These are phyloP conservation scores for Wickerhamomyces sp. DNA, from an alignment of 1,139 yeast genomes.

Conservation along the genomic window DNA sequence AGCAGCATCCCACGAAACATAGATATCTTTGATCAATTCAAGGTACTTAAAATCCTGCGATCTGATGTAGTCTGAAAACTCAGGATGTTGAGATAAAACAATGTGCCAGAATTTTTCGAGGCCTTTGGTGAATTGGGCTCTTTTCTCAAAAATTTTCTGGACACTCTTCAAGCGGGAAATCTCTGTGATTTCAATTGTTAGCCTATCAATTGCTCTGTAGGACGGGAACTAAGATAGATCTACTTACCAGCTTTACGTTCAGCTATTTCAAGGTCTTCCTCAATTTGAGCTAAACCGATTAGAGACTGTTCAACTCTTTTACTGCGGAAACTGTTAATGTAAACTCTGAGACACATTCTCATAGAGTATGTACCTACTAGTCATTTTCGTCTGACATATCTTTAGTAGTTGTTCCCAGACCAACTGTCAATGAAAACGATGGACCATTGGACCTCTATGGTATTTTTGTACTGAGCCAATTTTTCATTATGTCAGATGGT, in stretches of 20 bases:
- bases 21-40: conserved; percentile 53
- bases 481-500: too few relatives aligned
- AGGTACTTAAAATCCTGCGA: conserved; percentile 65
- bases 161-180: conserved; percentile 43
- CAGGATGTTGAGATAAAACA: conserved; percentile 70
- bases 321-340: conserved; percentile 3
- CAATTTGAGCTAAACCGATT: conserved; percentile 19
- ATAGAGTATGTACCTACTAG: too few relatives aligned
- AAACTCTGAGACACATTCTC: too few relatives aligned
- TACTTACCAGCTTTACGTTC: conserved; percentile 24
- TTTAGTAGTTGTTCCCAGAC: too few relatives aligned
- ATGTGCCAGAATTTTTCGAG: conserved; percentile 76
- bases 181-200: conserved; percentile 26
- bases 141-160: conserved; percentile 42
- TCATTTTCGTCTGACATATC: too few relatives aligned
- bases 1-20: conserved; percentile 46
- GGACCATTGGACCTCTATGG: too few relatives aligned
- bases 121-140: conserved; percentile 40
- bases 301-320: conserved; percentile 19
- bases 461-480: too few relatives aligned
- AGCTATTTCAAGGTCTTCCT: conserved; percentile 22
- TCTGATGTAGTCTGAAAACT: conserved; percentile 64
- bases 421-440: too few relatives aligned
- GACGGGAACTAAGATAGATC: neutral
- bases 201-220: too few relatives aligned